phyloP scores from a whole-genome alignment of 1,284 basidiomycete species.

The Pascua guehoae region DNA sequence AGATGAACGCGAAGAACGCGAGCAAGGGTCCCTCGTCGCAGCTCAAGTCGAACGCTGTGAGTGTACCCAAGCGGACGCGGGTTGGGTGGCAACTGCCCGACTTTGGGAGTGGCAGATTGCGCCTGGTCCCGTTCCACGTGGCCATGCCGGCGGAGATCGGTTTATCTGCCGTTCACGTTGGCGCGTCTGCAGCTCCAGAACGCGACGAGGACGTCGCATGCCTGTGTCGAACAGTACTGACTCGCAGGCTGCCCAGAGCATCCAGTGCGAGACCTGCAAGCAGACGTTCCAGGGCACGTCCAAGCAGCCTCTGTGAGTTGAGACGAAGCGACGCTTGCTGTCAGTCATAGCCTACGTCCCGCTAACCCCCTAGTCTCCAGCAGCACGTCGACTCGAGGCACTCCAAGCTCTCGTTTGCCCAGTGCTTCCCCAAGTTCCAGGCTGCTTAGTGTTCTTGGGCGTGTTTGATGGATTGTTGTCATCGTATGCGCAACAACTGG shows the following conservation, averaged over 20 bases:
- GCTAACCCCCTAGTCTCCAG: conserved; percentile 28
- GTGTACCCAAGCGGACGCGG: conserved; percentile 11
- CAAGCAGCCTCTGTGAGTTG: conserved; percentile 47
- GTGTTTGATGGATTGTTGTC: not conserved
- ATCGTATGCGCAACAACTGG: too few species aligned
- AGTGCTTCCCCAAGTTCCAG: conserved; percentile 39
- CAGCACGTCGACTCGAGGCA: conserved; percentile 40
- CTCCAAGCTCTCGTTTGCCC: conserved; percentile 27
- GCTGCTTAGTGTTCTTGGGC: conserved; percentile 11
- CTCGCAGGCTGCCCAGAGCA: conserved; percentile 47
- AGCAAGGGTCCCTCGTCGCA: conserved; percentile 40
- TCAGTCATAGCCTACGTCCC: not conserved
- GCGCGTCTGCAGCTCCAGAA: not conserved
- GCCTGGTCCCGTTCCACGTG: too few species aligned
- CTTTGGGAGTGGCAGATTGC: too few species aligned
- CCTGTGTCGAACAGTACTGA: not conserved
- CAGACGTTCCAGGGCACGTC: conserved; percentile 53
- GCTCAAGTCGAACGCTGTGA: conserved; percentile 45
- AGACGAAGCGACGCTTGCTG: too few species aligned
- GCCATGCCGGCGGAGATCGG: too few species aligned
- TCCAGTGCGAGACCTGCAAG: conserved; percentile 52
- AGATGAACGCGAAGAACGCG: conserved; percentile 30
- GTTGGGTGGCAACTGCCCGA: too few species aligned
- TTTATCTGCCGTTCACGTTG: not conserved
- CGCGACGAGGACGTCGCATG: not conserved